Percentiles rank a stretch among this genome's conserved stretches.
phyloP scores from a whole-genome alignment of 2,329 filamentous ascomycete genomes.

The Phaeosphaeria sp. region DNA sequence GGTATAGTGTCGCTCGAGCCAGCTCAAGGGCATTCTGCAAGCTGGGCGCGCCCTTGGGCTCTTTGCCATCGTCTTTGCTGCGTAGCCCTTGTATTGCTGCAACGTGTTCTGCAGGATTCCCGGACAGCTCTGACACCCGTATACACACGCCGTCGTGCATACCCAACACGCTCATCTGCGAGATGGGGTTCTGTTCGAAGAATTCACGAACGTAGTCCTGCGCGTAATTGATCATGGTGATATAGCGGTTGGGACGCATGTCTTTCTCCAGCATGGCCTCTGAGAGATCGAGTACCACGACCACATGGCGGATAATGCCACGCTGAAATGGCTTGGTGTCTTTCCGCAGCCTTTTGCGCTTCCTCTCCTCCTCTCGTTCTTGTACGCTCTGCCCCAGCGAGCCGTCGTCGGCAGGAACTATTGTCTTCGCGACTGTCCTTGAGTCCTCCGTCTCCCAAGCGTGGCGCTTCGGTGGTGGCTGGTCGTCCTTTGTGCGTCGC shows the following conservation, averaged over 20 bases:
- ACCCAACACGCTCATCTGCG: conserved; percentile 88
- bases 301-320: conserved; percentile 95
- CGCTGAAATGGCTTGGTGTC: conserved; percentile 96
- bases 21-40: conserved; percentile 96
- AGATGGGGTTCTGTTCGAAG: conserved; percentile 98
- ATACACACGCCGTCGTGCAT: conserved; percentile 93
- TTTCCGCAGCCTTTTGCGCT: conserved; percentile 79
- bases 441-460: conserved; percentile 54
- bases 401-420: conserved; percentile 65
- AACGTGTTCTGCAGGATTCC: conserved; percentile 89
- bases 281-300: conserved; percentile 90
- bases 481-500: conserved; percentile 17
- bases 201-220: conserved; percentile 90
- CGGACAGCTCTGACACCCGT: conserved; percentile 85
- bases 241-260: conserved; percentile 84
- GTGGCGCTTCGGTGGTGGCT: conserved; percentile 50
- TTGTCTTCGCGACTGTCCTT: conserved; percentile 68
- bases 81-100: conserved; percentile 73
- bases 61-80: conserved; percentile 66
- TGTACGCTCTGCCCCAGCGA: conserved; percentile 75
- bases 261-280: conserved; percentile 96
- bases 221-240: conserved; percentile 81
- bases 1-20: conserved; percentile 88
- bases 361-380: conserved; percentile 79
- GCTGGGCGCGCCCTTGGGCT: conserved; percentile 59